These are phyloP conservation scores for Neofusicoccum kwambonambiense DNA, from an alignment of 2,329 filamentous ascomycete species.

Conservation along the genomic window DNA sequence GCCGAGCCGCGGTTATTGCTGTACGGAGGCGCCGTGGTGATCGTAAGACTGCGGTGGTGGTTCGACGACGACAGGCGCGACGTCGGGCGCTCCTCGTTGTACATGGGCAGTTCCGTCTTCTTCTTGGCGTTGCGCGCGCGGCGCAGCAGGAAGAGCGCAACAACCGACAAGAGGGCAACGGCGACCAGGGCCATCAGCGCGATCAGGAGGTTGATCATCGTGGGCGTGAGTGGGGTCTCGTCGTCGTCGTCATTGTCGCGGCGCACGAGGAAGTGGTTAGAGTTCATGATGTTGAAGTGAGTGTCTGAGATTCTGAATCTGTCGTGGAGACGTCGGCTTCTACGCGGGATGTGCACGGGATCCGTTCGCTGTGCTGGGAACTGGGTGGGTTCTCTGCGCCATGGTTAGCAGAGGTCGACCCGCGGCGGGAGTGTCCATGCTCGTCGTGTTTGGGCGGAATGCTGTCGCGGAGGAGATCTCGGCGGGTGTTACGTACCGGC, in stretches of 20 bases:
- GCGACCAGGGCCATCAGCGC: constrained; percentile 76
- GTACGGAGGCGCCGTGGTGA: constrained; percentile 36
- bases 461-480: neutral
- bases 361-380: neutral
- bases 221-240: constrained; percentile 53
- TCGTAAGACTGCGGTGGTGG: constrained; percentile 59
- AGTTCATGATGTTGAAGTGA: constrained; percentile 37
- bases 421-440: neutral
- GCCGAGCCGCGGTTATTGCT: constrained; percentile 51
- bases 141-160: constrained; percentile 70
- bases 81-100: constrained; percentile 55
- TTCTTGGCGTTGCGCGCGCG: constrained; percentile 55
- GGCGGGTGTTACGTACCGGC: constrained; percentile 13
- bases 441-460: neutral
- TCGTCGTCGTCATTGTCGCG: constrained; percentile 40
- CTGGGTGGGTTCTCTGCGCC: neutral
- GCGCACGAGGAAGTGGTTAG: constrained; percentile 50
- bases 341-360: constrained; percentile 2
- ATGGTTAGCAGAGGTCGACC: neutral
- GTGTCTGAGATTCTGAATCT: neutral
- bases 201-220: constrained; percentile 75
- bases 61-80: constrained; percentile 42
- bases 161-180: constrained; percentile 66
- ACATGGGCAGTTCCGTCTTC: constrained; percentile 62
- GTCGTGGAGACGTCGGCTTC: neutral